Conservation (phyloP, 108 stramenopile genomes). For the Skeletonema marinoi region DNA sequence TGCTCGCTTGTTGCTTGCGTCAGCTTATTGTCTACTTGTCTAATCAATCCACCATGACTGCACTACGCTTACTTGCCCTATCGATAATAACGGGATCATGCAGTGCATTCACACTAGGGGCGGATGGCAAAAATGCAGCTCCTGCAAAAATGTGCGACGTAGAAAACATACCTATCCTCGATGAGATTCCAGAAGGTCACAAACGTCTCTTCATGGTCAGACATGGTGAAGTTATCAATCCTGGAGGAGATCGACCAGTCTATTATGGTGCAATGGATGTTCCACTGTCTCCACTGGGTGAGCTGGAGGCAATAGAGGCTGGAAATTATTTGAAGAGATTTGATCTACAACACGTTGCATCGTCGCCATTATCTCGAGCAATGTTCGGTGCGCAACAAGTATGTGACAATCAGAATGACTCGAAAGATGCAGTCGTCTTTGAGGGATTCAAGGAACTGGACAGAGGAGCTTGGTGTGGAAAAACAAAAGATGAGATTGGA, state of each 20-base stretch:
- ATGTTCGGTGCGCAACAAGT: conserved; percentile 81
- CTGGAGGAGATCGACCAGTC: conserved; percentile 84
- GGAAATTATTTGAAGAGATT: conserved; percentile 65
- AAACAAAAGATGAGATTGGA: conserved; percentile 81
- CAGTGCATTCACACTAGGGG: conserved; percentile 1
- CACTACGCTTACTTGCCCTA: neutral
- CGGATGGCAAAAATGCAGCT: conserved; percentile 37
- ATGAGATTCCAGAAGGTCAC: conserved; percentile 40
- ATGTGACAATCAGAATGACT: conserved; percentile 23
- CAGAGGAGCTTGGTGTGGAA: conserved; percentile 76
- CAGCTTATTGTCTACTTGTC: neutral
- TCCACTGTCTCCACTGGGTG: conserved; percentile 77
- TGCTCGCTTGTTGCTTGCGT: neutral
- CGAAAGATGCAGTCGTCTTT: conserved; percentile 37
- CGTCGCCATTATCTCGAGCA: conserved; percentile 79
- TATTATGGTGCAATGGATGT: conserved; percentile 90
- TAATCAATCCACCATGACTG: neutral
- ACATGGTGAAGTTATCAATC: conserved; percentile 92
- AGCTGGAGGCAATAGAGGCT: conserved; percentile 83
- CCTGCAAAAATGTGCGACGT: conserved; percentile 43
- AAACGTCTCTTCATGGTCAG: conserved; percentile 84
- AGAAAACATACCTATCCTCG: conserved; percentile 41
- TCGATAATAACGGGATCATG: neutral
- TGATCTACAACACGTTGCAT: conserved; percentile 69
- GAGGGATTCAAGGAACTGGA: conserved; percentile 84